Conservation (phyloP, 192 early-diverging fungal species). For the Pilaira anomala region DNA sequence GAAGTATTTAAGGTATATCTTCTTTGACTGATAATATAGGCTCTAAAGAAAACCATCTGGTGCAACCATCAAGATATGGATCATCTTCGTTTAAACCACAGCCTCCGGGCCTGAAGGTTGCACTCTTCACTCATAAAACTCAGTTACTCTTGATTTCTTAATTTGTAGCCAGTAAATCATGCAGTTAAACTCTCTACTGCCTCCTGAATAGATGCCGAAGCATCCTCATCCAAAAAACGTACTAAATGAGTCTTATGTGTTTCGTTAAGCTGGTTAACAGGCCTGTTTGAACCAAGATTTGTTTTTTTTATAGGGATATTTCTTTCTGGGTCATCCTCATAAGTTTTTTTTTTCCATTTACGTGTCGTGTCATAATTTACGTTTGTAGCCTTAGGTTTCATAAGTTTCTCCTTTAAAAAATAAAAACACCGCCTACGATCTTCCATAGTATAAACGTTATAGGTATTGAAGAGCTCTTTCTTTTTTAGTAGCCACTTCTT, state of each 20-base stretch:
- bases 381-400: constrained; percentile 13
- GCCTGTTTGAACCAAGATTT: constrained; percentile 6
- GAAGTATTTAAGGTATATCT: too few species aligned
- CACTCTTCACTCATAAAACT: constrained; percentile 6
- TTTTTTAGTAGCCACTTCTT: constrained; percentile 16
- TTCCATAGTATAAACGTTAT: constrained; percentile 13
- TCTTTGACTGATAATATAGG: too few species aligned
- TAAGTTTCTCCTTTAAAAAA: constrained; percentile 17
- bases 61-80: too few species aligned
- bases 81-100: too few species aligned
- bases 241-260: constrained; percentile 1
- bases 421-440: constrained; percentile 4
- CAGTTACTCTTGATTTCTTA: constrained; percentile 9
- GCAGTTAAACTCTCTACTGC: constrained; percentile 4
- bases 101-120: too few species aligned
- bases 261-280: constrained; percentile 8
- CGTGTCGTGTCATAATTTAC: constrained; percentile 12
- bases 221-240: constrained; percentile 4
- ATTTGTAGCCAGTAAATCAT: background rate
- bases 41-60: too few species aligned
- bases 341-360: constrained; percentile 9
- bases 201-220: constrained; percentile 14
- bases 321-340: constrained; percentile 17
- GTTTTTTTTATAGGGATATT: constrained; percentile 13
- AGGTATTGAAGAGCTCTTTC: constrained; percentile 13